A percentile compares a stretch with the other conserved stretches of the same genome.
phyloP scores from a whole-genome alignment of 169 alveolate species.

The Plasmodium gonderi region DNA sequence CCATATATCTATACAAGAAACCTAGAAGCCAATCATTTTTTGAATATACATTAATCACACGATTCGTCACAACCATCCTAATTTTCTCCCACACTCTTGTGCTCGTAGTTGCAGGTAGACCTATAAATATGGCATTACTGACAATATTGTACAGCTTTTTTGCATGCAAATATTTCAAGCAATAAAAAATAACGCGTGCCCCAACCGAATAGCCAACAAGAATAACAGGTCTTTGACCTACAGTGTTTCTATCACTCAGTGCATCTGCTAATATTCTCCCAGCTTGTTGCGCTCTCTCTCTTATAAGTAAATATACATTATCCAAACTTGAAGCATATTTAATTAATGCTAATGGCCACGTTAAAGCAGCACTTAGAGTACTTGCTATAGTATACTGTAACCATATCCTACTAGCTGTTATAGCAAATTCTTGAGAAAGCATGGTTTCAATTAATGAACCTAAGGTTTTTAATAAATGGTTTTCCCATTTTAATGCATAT shows the following conservation, averaged over 20 bases:
- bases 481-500: conserved; percentile 85
- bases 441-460: conserved; percentile 78
- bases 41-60: conserved; percentile 90
- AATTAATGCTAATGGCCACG: conserved; percentile 91
- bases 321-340: conserved; percentile 91
- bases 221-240: conserved; percentile 92
- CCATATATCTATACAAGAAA: conserved; percentile 92
- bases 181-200: conserved; percentile 90
- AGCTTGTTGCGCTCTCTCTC: conserved; percentile 91
- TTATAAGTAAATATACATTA: conserved; percentile 89
- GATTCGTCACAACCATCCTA: conserved; percentile 91
- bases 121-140: conserved; percentile 90
- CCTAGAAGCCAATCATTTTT: conserved; percentile 93
- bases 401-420: conserved; percentile 84
- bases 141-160: conserved; percentile 83
- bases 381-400: conserved; percentile 81
- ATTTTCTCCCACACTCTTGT: conserved; percentile 88
- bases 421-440: conserved; percentile 83
- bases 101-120: conserved; percentile 90
- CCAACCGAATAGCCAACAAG: conserved; percentile 94
- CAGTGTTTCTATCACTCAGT: conserved; percentile 84
- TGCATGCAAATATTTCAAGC: conserved; percentile 88
- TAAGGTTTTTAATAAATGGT: conserved; percentile 76
- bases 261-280: conserved; percentile 92
- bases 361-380: conserved; percentile 80